Evolutionary conservation across 2,329 filamentous ascomycete species (phyloP), one percentile per base, ranked within the genome.

Genomic region (Uncinocarpus reesii): DNA sequence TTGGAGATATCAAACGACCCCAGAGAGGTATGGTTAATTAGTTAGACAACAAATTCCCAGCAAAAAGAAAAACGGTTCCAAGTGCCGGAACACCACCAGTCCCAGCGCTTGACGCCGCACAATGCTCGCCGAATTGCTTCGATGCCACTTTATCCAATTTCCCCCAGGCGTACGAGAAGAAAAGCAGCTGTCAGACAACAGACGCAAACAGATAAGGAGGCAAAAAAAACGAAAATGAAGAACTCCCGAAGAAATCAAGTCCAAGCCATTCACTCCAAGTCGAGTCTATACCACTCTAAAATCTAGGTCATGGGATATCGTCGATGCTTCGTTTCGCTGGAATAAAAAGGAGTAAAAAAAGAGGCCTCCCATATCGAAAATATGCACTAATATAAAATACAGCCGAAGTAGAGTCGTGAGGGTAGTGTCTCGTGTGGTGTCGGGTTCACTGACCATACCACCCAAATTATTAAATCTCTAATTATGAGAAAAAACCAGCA

Each of bases 241-340:
- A 43, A 28, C 26, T 21, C 24, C 47, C 16, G 31, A 52, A 47
- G 36, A 36, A 43, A 50, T 24, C 51, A 44, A 50, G 29, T 23
- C 29, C 47, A 40, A 49, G 36, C 45, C 45, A 35, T 47, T 47
- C 43, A 47, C 45, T 47, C 45, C 45, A n/a, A 46, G 16, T 24
- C 34, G 32, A 37, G 11, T 47, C 45, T 47, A 47, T 47, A 37
- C 47, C 46, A 32, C 36, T 52, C 46, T 49, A 52, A 52, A 49
- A 38, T 51, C 49, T 51, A 51, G 45, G 45, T 44, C 49, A 43
- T 51, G 46, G 49, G 45, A 48, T 51, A 47, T 47, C 45, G 20
- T 47, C 45, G 45, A 51, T 48, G 40, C 40, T 41, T 51, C 45
- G 35, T 50, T 50, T 35, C 43, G 40, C 45, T 41, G 32, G 28